Evolutionary conservation across 148 eudicot species (phyloP).

Genomic region (Euryodendron excelsum): DNA sequence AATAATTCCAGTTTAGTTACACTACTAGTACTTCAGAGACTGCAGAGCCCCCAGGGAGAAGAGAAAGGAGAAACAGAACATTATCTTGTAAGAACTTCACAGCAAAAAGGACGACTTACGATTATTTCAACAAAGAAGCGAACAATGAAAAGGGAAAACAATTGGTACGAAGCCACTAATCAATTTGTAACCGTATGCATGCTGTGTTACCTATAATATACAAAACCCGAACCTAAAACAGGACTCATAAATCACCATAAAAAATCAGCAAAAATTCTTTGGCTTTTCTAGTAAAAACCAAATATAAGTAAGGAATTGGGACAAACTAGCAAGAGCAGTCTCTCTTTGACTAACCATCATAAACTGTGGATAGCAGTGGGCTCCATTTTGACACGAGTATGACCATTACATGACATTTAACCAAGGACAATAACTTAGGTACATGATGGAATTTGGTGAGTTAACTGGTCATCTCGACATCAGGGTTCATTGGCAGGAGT

Average conservation of each 20-base stretch:
- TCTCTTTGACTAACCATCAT: neutral
- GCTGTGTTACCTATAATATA: too few relatives aligned
- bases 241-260: too few relatives aligned
- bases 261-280: neutral
- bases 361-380: neutral
- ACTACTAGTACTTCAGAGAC: too few relatives aligned
- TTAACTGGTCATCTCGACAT: constrained; percentile 55
- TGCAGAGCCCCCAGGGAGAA: too few relatives aligned
- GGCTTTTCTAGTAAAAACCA: neutral
- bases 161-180: too few relatives aligned
- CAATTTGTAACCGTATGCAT: too few relatives aligned
- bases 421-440: neutral
- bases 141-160: too few relatives aligned
- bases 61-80: too few relatives aligned
- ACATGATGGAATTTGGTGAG: constrained; percentile 1
- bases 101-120: too few relatives aligned
- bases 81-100: too few relatives aligned
- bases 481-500: constrained; percentile 41
- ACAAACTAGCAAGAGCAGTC: neutral
- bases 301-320: neutral
- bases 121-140: too few relatives aligned
- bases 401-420: neutral
- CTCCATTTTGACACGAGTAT: neutral
- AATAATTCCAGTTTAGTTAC: too few relatives aligned
- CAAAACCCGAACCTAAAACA: neutral